phyloP scores from a whole-genome alignment of 2,329 filamentous ascomycete species.

The Drechslerella dactyloides region DNA sequence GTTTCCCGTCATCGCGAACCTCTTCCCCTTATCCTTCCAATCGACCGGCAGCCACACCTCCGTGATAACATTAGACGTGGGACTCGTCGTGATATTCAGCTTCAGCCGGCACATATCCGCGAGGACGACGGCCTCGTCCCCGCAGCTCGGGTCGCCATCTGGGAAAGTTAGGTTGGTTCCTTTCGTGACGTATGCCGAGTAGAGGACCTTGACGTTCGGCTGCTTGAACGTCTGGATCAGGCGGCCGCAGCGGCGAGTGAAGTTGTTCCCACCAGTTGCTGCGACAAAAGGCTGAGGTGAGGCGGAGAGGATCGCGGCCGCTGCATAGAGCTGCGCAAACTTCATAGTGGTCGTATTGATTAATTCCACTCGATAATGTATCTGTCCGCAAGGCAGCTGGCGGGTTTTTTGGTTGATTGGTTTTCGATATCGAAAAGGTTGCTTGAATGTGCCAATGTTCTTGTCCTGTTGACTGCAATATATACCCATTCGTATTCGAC shows the following conservation, averaged over 20 bases:
- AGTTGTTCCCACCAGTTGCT: slow-evolving; percentile 36
- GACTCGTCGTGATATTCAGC: slow-evolving; percentile 33
- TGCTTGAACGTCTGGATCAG: slow-evolving; percentile 27
- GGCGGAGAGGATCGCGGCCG: slow-evolving; percentile 9
- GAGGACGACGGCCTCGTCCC: slow-evolving; percentile 5
- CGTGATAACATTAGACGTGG: slow-evolving; percentile 35
- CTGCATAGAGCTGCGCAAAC: background rate
- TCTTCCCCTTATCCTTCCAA: slow-evolving; percentile 26
- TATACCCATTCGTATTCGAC: no score
- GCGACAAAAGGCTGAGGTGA: slow-evolving; percentile 13
- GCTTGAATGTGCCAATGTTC: no score
- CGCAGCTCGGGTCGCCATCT: slow-evolving; percentile 16
- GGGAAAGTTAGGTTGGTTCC: slow-evolving; percentile 29
- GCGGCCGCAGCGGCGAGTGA: slow-evolving; percentile 33
- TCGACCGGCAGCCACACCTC: slow-evolving; percentile 46
- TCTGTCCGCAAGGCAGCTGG: background rate
- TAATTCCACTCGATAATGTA: no score
- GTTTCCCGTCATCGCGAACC: slow-evolving; percentile 39
- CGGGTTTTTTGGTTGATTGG: background rate
- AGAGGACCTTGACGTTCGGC: slow-evolving; percentile 24
- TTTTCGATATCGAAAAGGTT: no score
- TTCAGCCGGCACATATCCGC: slow-evolving; percentile 33
- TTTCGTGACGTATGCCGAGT: slow-evolving; percentile 19
- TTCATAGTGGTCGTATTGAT: slow-evolving; percentile 16
- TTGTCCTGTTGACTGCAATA: no score